Evolutionary conservation across 371 early-diverging fungal species (phyloP).

Genomic region (Saksenaea oblongispora): DNA sequence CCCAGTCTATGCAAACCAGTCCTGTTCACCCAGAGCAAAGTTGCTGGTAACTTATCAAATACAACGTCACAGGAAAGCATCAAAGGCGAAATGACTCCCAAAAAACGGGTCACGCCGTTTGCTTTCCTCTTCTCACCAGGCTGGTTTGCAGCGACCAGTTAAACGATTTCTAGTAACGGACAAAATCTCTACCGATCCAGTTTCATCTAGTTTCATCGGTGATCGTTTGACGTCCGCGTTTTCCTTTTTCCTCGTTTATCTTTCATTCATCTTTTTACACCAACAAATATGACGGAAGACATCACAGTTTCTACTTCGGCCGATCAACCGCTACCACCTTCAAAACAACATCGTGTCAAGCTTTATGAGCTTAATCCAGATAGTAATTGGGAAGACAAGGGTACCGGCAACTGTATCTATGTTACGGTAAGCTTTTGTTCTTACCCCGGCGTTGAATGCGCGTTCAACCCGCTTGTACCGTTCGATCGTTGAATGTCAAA

Average conservation of each 20-base stretch:
- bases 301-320: slow-evolving; percentile 5
- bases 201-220: slow-evolving; percentile 3
- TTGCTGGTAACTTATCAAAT: no score
- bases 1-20: no score
- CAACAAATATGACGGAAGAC: slow-evolving; percentile 7
- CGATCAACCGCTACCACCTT: slow-evolving; percentile 2
- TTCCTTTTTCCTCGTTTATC: neutral
- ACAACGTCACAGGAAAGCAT: no score
- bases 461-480: slow-evolving; percentile 16
- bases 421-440: slow-evolving; percentile 38
- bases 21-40: no score
- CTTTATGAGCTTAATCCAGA: slow-evolving; percentile 73
- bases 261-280: slow-evolving; percentile 1
- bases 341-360: slow-evolving; percentile 62
- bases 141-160: neutral
- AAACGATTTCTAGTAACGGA: neutral
- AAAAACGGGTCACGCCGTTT: neutral
- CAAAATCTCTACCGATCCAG: neutral
- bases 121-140: neutral
- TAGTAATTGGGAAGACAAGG: slow-evolving; percentile 79
- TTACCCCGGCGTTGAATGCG: slow-evolving; percentile 10
- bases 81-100: no score
- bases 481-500: slow-evolving; percentile 3
- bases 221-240: neutral
- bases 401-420: slow-evolving; percentile 75